Evolutionary conservation across 2,329 filamentous ascomycete species (phyloP), one percentile per base, ranked within the genome.

Genomic region (Drechslerella dactyloides): DNA sequence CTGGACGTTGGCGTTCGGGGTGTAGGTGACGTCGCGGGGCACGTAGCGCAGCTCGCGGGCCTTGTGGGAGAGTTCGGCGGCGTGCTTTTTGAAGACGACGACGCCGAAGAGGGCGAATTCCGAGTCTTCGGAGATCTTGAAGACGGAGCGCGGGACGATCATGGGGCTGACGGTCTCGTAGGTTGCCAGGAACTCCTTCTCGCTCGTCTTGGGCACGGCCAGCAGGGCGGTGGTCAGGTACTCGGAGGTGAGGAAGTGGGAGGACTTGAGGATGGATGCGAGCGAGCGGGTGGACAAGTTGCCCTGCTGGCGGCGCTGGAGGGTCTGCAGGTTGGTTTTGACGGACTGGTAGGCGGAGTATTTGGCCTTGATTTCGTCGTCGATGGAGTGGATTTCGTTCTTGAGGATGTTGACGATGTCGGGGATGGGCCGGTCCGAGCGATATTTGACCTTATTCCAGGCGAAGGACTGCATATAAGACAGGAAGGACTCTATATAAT

Each of bases 391-490:
- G 61, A 96, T 86, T 82, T 97, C 94, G 90, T 94, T 74, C 59
- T 52, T 91, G 68, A 99, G 82, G 44, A 88, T 88, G 79, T 92
- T 90, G 76, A 97, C 89, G 69, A 97, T 84, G 78, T 97, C 93
- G 63, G 87, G 85, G 73, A 99, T 85, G 56, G 93, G 86, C 80
- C 93, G 96, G 80, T 99, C 94, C 74, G 90, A 89, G 77, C 94
- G 88, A 81, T 97, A 99, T 79, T 96, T 94, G 81, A 96, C 91
- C 81, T 94, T 97, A 82, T 97, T 97, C 94, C 94, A 99, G 75
- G 87, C 85, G 81, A 97, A 99, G 62, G 85, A 88, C 78, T 88
- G 87, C 51, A 99, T 83, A 79, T 97, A 99, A 79, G 93, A 89
- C 77, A 97, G 93, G 72, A 93, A 92, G n/a, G 94, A 93, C 80